Evolutionary conservation across 179 eudicot genomes (phyloP).

Genomic region (Actinidia arguta): DNA sequence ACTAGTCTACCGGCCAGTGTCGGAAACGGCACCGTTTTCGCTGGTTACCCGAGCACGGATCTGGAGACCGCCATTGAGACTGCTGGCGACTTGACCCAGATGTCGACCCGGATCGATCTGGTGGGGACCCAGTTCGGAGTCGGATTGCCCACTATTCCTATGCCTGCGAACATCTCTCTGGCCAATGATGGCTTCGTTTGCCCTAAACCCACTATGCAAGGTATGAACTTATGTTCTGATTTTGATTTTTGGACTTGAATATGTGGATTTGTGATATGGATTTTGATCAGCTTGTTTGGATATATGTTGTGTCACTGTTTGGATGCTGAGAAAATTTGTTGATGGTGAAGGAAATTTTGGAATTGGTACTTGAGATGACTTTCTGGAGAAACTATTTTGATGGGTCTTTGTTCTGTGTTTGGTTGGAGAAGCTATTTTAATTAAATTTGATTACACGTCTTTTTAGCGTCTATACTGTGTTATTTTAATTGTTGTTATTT

Average conservation of each 20-base stretch:
- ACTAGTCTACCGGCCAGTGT: constrained; percentile 54
- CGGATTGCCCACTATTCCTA: constrained; percentile 47
- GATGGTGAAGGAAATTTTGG: background rate
- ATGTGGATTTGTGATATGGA: background rate
- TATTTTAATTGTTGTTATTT: background rate
- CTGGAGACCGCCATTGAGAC: constrained; percentile 74
- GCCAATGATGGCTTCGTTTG: constrained; percentile 82
- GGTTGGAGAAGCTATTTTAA: background rate
- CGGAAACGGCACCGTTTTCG: constrained; percentile 66
- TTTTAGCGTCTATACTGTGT: background rate
- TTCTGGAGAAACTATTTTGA: background rate
- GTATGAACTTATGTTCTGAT: constrained; percentile 33
- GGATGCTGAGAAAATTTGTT: constrained; percentile 4
- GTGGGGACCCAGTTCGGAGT: constrained; percentile 87
- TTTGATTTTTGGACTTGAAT: background rate
- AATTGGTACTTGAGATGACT: background rate
- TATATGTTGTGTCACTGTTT: background rate
- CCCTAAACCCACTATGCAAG: constrained; percentile 51
- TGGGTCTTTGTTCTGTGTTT: background rate
- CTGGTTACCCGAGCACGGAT: constrained; percentile 77
- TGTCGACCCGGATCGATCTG: constrained; percentile 43
- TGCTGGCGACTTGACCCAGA: constrained; percentile 77
- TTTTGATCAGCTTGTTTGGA: background rate
- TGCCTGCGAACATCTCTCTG: constrained; percentile 66
- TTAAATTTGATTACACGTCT: background rate